Conservation (phyloP, 202 grass and related monocot genomes). For the Zoysia matrella region DNA sequence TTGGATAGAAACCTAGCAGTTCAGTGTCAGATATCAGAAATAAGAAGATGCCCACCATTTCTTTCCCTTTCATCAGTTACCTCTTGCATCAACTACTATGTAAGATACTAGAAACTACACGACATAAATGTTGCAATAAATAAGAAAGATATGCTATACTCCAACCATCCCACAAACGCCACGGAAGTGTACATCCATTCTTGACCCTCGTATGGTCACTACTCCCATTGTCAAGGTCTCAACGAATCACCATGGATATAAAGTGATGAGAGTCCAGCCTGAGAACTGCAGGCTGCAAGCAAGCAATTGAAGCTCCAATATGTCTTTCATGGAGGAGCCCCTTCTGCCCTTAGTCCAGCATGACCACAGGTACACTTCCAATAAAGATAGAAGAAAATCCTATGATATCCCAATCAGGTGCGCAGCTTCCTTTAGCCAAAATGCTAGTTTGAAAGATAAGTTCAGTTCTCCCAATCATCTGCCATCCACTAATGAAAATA, state of each 20-base stretch:
- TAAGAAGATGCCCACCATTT: conserved; percentile 27
- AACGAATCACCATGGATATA: conserved; percentile 48
- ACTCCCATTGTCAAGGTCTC: not conserved
- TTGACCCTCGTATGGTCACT: conserved; percentile 24
- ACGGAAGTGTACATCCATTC: conserved; percentile 48
- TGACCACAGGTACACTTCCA: conserved; percentile 33
- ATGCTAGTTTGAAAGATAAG: conserved; percentile 21
- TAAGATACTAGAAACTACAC: conserved; percentile 52
- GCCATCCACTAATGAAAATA: conserved; percentile 28
- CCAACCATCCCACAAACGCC: conserved; percentile 28
- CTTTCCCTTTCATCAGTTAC: conserved; percentile 58
- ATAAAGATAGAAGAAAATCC: conserved; percentile 41
- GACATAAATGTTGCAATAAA: conserved; percentile 50
- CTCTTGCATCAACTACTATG: conserved; percentile 48
- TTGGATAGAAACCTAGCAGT: not conserved
- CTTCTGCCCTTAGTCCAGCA: conserved; percentile 46
- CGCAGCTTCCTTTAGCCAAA: conserved; percentile 28
- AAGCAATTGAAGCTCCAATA: conserved; percentile 42
- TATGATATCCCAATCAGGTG: conserved; percentile 44
- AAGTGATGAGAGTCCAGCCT: conserved; percentile 24
- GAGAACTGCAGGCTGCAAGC: conserved; percentile 41
- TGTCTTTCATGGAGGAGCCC: conserved; percentile 56
- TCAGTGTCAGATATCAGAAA: conserved; percentile 29
- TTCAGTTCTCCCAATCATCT: conserved; percentile 16
- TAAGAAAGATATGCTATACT: conserved; percentile 34